Evolutionary conservation across 345 rosid species (phyloP), one percentile per base, ranked within the genome.

Genomic region (Dimocarpus longan): DNA sequence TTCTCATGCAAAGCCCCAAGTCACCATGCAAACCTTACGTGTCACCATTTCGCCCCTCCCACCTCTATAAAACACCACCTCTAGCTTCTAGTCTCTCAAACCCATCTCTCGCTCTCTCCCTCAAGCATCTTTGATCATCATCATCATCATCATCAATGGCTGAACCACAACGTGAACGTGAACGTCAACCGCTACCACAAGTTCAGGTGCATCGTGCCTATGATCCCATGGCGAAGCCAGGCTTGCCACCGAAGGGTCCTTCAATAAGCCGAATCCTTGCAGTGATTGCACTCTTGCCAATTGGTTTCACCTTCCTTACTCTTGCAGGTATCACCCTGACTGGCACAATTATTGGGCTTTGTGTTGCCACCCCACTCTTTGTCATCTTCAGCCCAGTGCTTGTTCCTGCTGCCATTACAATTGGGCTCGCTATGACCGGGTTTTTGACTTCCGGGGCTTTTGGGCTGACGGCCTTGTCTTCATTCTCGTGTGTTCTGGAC

Each of bases 371-470:
- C 12, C 96, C 97, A 1, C 71, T 92, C 48, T 86, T 95, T 52
- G 57, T 95, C 57, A 76, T 95, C 68, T 92, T 87, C 86, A 93
- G 98, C 86, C 99, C 94, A 0, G 87, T 95, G 54, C 79, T 95
- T 3, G 93, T 93, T 40, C 95, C 99, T 0, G 93, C 98, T 0
- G 88, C 90, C 15, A 76, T 92, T 15, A 81, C 72, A 6, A 68
- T 93, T 12, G 90, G 86, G 65, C 67, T 93, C 68, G 90, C 93
- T 0, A 85, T 91, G 84, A 48, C 83, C 0, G 99, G 91, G 10
- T 89, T 91, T 76, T 79, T 91, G 68, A 78, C 88, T 0, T 91
- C 99, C 0, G 93, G 93, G 6, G 92, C 91, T 19, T 83, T 95
- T 28, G 97, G 96, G 80, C 84, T 93, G 39, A 88, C 95, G 0